phyloP scores from a whole-genome alignment of 148 eudicot genomes.

The Gaultheria prostrata region DNA sequence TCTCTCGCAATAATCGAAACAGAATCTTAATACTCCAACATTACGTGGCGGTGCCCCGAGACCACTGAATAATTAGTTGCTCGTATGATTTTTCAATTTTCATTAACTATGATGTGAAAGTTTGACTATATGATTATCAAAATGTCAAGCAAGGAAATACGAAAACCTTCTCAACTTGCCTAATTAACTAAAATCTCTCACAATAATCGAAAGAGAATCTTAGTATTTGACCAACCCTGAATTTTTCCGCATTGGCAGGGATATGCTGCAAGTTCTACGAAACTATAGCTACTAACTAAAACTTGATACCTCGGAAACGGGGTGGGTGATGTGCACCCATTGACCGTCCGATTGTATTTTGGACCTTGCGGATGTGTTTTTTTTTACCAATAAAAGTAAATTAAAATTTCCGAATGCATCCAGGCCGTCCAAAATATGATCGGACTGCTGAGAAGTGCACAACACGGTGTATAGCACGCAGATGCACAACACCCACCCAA shows the following conservation, averaged over 20 bases:
- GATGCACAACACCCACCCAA: no score
- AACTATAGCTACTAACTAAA: not conserved
- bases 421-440: no score
- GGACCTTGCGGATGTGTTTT: no score
- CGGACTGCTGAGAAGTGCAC: no score
- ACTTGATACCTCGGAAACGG: not conserved
- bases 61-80: no score
- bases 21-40: not conserved
- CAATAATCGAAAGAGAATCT: not conserved
- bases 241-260: not conserved
- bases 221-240: not conserved
- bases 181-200: not conserved
- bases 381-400: no score
- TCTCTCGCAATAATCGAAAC: not conserved
- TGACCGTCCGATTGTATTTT: no score
- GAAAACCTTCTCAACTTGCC: not conserved
- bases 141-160: not conserved
- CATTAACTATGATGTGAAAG: not conserved
- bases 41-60: no score
- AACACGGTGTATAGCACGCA: no score
- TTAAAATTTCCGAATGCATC: no score
- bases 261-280: not conserved
- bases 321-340: no score
- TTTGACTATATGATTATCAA: not conserved
- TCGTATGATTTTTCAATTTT: not conserved